These are phyloP conservation scores for Fraxinus albicans DNA, from an alignment of 305 asterid species.

Conservation along the genomic window DNA sequence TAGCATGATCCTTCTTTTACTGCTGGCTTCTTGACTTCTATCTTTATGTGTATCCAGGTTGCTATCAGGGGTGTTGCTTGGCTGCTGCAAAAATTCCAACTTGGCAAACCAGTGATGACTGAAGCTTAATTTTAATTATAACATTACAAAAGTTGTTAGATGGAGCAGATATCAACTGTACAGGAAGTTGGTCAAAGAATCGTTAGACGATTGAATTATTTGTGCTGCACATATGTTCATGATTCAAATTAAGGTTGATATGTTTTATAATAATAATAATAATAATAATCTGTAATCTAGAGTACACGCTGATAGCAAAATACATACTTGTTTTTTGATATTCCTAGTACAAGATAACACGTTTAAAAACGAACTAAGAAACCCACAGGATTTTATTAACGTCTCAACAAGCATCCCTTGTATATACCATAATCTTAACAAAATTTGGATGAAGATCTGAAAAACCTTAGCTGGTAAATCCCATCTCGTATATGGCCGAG, in stretches of 20 bases:
- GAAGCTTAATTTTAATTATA: neutral
- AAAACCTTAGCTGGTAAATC: neutral
- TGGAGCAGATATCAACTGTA: neutral
- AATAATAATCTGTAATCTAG: neutral
- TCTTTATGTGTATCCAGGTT: slow-evolving; percentile 36
- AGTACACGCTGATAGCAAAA: neutral
- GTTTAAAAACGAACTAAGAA: neutral
- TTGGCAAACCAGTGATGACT: slow-evolving; percentile 55
- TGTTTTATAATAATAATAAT: neutral
- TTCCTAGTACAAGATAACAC: neutral
- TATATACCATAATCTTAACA: neutral
- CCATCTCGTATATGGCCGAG: neutral
- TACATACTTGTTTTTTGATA: neutral
- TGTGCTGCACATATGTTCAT: neutral
- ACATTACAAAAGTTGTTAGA: neutral
- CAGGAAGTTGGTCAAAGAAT: neutral
- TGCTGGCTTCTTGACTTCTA: neutral
- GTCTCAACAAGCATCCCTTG: neutral
- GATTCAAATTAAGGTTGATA: neutral
- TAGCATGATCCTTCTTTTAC: too few relatives aligned
- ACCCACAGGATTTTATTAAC: neutral
- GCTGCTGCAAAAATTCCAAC: slow-evolving; percentile 69
- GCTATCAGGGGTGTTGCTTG: slow-evolving; percentile 74
- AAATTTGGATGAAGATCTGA: neutral
- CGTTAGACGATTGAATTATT: neutral